Percentiles rank a stretch among this genome's conserved stretches.
phyloP scores from a whole-genome alignment of 345 rosid species.

The Syzygium aromaticum region DNA sequence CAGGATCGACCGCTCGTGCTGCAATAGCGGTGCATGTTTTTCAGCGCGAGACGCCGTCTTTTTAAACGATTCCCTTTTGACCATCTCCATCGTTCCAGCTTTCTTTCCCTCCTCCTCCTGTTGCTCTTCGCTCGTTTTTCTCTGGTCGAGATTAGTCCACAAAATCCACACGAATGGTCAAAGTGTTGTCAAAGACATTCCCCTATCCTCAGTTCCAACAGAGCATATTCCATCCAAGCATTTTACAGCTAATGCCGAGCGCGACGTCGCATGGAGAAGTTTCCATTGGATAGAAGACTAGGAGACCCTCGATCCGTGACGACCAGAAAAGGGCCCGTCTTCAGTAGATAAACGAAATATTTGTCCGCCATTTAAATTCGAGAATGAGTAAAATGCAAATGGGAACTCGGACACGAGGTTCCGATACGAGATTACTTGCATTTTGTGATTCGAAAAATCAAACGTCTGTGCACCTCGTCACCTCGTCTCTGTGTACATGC shows the following conservation, averaged over 20 bases:
- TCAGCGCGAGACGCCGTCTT: neutral
- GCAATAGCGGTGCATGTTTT: neutral
- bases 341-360: neutral
- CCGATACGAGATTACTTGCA: neutral
- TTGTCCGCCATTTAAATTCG: neutral
- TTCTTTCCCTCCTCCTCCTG: neutral
- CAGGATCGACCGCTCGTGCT: neutral
- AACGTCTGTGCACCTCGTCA: neutral
- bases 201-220: neutral
- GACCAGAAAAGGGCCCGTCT: neutral
- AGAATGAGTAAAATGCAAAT: neutral
- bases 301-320: neutral
- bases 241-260: neutral
- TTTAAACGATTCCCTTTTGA: neutral
- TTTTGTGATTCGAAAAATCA: neutral
- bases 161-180: neutral
- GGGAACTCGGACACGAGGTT: neutral
- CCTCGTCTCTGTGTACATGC: neutral
- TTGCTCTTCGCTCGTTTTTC: neutral
- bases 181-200: neutral
- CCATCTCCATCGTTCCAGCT: neutral
- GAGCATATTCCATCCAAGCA: neutral
- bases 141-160: neutral
- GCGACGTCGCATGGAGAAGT: neutral
- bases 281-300: neutral